These are phyloP conservation scores for Acacia crassicarpa DNA, from an alignment of 306 rosid genomes.

Conservation along the genomic window DNA sequence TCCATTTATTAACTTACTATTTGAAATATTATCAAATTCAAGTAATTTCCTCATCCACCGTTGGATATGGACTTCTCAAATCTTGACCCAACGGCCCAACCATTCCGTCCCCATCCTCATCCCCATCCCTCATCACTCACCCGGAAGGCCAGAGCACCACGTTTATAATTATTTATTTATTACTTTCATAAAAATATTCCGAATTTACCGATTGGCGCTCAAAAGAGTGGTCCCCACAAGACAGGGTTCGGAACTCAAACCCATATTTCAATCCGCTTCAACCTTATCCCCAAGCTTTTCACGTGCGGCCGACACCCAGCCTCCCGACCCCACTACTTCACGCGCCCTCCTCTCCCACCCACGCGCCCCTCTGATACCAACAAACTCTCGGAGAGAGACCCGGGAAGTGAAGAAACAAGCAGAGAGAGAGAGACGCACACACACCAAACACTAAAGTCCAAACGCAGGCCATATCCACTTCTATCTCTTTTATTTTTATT, in stretches of 20 bases:
- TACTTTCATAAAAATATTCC: neutral
- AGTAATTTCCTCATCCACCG: too few species aligned
- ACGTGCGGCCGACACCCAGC: neutral
- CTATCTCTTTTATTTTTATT: too few species aligned
- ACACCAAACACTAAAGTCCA: neutral
- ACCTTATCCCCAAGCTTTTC: conserved; percentile 20
- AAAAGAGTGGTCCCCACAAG: neutral
- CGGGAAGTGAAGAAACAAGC: neutral
- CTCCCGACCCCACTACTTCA: too few species aligned
- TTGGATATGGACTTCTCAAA: too few species aligned
- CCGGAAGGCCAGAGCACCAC: neutral
- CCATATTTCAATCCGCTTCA: conserved; percentile 11
- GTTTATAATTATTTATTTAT: too few species aligned
- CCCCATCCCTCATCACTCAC: neutral
- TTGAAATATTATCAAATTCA: too few species aligned
- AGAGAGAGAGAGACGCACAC: too few species aligned
- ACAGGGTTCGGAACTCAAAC: conserved; percentile 18
- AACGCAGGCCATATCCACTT: neutral
- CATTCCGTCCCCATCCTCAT: too few species aligned
- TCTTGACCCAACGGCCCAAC: too few species aligned
- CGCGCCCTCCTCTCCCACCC: neutral
- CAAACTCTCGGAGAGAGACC: neutral
- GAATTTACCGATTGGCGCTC: neutral
- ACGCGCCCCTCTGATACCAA: neutral
- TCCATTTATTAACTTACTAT: too few species aligned